Conservation (phyloP, 2,329 filamentous ascomycete genomes). For the Escovopsis weberi region DNA sequence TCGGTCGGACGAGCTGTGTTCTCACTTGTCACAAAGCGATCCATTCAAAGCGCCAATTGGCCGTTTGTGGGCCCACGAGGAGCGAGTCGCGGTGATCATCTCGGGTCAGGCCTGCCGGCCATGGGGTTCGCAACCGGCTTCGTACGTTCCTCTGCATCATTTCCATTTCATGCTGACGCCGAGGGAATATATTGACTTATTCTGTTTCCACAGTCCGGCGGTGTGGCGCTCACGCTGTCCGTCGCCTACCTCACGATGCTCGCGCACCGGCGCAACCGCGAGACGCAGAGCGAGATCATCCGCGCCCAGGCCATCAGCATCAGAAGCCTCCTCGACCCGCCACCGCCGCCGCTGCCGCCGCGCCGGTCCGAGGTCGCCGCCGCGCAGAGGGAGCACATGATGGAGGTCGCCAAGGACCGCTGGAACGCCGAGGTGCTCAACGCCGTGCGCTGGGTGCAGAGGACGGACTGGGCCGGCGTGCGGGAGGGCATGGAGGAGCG, state of each 20-base stretch:
- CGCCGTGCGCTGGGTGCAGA: slow-evolving; percentile 51
- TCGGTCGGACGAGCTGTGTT: no score
- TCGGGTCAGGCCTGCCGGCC: not conserved
- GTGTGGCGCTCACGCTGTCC: slow-evolving; percentile 60
- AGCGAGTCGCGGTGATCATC: no score
- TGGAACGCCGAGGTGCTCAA: slow-evolving; percentile 65
- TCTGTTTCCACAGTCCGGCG: slow-evolving; percentile 43
- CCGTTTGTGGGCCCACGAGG: no score
- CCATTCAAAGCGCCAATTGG: no score
- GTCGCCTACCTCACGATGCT: slow-evolving; percentile 58
- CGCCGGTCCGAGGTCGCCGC: slow-evolving; percentile 36
- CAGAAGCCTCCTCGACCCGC: slow-evolving; percentile 35
- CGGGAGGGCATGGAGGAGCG: slow-evolving; percentile 42
- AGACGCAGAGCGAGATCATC: slow-evolving; percentile 40
- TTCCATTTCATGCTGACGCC: not conserved
- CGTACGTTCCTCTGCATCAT: slow-evolving; percentile 32
- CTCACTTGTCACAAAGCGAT: no score
- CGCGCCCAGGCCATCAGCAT: slow-evolving; percentile 42
- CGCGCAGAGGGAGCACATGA: slow-evolving; percentile 37
- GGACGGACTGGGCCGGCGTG: slow-evolving; percentile 48
- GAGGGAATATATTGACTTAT: not conserved
- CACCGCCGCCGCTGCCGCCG: slow-evolving; percentile 31
- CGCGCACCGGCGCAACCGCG: slow-evolving; percentile 54
- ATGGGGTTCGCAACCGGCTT: slow-evolving; percentile 68
- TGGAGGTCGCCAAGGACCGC: slow-evolving; percentile 57